Percentiles rank a stretch among this genome's conserved stretches.
These are phyloP conservation scores for Colletotrichum orchidophilum DNA, from an alignment of 2,329 filamentous ascomycete species.

Conservation along the genomic window DNA sequence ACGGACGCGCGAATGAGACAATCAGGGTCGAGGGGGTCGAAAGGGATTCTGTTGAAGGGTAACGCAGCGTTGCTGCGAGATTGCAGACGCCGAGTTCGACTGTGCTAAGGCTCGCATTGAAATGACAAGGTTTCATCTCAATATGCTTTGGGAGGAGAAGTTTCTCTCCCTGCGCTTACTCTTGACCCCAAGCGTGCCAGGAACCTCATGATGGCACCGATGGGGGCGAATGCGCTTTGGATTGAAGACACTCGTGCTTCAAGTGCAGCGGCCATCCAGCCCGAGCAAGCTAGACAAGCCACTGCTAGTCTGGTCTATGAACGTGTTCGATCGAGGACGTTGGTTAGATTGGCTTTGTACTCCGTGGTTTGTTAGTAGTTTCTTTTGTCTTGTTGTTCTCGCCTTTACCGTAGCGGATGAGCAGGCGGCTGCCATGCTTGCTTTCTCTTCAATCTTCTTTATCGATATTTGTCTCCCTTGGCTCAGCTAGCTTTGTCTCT, in stretches of 20 bases:
- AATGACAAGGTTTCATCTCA: constrained; percentile 32
- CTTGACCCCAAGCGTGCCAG: neutral
- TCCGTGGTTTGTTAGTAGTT: neutral
- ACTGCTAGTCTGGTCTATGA: neutral
- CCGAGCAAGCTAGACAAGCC: neutral
- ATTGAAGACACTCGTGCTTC: constrained; percentile 16
- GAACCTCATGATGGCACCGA: neutral
- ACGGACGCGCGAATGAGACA: neutral
- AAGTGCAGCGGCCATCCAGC: neutral
- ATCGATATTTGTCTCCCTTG: constrained; percentile 6
- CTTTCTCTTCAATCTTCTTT: neutral
- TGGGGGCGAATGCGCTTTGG: neutral
- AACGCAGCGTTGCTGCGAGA: neutral
- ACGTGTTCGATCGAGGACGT: neutral
- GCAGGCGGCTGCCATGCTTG: neutral
- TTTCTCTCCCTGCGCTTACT: constrained; percentile 27
- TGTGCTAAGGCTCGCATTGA: constrained; percentile 18
- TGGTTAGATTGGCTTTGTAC: neutral
- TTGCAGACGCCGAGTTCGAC: neutral
- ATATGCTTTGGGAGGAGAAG: neutral
- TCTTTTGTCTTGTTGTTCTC: neutral
- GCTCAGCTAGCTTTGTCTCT: neutral
- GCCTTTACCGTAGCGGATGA: neutral
- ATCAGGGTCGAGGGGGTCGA: neutral
- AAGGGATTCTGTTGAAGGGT: neutral